These are phyloP conservation scores for Cytospora mali DNA, from an alignment of 2,329 filamentous ascomycete genomes.

Conservation along the genomic window DNA sequence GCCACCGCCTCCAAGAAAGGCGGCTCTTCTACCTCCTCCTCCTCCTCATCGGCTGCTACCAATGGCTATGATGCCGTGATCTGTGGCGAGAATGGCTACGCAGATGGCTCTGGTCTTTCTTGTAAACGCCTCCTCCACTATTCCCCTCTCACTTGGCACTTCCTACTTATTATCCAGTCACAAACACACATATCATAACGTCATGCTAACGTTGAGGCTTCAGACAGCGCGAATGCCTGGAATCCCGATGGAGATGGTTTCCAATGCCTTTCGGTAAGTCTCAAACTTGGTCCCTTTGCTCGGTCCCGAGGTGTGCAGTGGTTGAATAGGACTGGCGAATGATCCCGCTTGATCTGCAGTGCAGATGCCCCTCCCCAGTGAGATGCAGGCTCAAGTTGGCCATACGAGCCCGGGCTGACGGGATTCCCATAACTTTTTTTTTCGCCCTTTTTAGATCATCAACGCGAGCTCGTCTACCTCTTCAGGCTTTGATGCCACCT, in stretches of 20 bases:
- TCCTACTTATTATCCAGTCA: background rate
- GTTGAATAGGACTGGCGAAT: background rate
- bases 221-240: conserved; percentile 39
- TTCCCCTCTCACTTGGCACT: background rate
- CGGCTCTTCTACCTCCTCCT: background rate
- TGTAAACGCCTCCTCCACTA: conserved; percentile 9
- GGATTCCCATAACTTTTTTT: background rate
- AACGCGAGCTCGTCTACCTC: conserved; percentile 21
- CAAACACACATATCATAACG: background rate
- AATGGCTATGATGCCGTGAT: conserved; percentile 35
- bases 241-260: conserved; percentile 35
- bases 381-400: conserved; percentile 5
- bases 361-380: background rate
- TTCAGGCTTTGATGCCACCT: conserved; percentile 37
- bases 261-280: conserved; percentile 37
- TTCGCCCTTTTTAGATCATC: conserved; percentile 13
- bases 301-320: background rate
- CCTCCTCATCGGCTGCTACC: conserved; percentile 5
- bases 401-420: background rate
- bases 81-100: conserved; percentile 36
- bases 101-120: conserved; percentile 10
- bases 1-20: conserved; percentile 3
- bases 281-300: background rate
- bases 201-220: conserved; percentile 8
- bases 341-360: conserved; percentile 1